These are phyloP conservation scores for Cymbidium sinense DNA, from an alignment of 106 monocot genomes.

Conservation along the genomic window DNA sequence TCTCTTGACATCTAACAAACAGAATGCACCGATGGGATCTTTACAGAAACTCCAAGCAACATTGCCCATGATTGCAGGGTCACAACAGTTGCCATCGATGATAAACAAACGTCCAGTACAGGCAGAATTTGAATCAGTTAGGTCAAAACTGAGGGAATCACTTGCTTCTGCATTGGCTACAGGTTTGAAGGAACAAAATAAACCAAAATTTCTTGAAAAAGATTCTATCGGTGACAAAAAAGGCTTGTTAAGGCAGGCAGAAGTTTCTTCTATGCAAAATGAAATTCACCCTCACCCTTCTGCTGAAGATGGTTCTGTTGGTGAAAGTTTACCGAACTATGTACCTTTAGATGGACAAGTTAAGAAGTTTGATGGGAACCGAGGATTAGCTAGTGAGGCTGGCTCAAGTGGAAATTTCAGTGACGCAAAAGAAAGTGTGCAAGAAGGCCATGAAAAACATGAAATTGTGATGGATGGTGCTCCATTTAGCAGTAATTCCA, in stretches of 20 bases:
- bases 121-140: constrained; percentile 56
- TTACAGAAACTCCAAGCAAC: constrained; percentile 29
- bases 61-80: constrained; percentile 3
- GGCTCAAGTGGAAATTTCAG: constrained; percentile 2
- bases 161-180: constrained; percentile 47
- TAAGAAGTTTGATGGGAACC: constrained; percentile 13
- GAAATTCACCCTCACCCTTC: not conserved
- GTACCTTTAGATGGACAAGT: not conserved
- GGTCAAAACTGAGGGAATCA: constrained; percentile 71
- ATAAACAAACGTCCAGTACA: constrained; percentile 35
- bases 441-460: constrained; percentile 18
- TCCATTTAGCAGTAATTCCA: constrained; percentile 10
- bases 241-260: not conserved
- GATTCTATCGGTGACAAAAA: not conserved
- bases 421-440: constrained; percentile 8
- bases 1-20: constrained; percentile 23
- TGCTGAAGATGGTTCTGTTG: constrained; percentile 1
- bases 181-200: constrained; percentile 35
- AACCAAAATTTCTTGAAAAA: constrained; percentile 22
- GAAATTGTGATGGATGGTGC: constrained; percentile 21
- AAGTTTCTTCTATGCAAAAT: not conserved
- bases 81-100: constrained; percentile 18
- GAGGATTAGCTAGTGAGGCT: constrained; percentile 8
- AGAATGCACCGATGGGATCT: constrained; percentile 22
- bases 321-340: constrained; percentile 11